phyloP scores from a whole-genome alignment of 805 yeast species.

The Barnettozyma californica region DNA sequence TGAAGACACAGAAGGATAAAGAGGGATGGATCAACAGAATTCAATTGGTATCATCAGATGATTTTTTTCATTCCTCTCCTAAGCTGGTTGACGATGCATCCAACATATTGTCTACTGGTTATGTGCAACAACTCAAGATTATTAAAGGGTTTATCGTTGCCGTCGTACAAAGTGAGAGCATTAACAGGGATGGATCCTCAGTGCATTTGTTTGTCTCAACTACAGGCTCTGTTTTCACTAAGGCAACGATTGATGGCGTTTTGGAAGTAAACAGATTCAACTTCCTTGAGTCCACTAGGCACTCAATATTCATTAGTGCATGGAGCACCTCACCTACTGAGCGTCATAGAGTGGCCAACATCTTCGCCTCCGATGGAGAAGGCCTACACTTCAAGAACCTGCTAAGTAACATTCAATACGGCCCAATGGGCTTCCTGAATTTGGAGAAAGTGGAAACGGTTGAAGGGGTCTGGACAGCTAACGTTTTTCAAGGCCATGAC shows the following conservation, averaged over 20 bases:
- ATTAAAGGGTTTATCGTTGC: constrained; percentile 32
- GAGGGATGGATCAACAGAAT: constrained; percentile 31
- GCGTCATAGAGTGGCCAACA: constrained; percentile 22
- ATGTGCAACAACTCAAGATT: constrained; percentile 28
- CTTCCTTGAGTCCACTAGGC: constrained; percentile 32
- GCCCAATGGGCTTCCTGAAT: constrained; percentile 28
- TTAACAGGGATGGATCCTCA: constrained; percentile 20
- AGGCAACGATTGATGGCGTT: constrained; percentile 28
- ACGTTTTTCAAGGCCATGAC: constrained; percentile 25
- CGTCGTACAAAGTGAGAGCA: constrained; percentile 20
- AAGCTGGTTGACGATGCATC: constrained; percentile 28
- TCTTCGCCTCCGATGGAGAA: constrained; percentile 37
- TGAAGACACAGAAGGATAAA: constrained; percentile 36
- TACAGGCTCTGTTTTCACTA: constrained; percentile 29
- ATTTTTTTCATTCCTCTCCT: constrained; percentile 36
- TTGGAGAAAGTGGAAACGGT: constrained; percentile 40
- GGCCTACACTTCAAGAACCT: constrained; percentile 48
- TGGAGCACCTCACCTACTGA: constrained; percentile 9
- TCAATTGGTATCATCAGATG: constrained; percentile 30
- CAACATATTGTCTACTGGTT: constrained; percentile 25
- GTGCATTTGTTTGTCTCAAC: constrained; percentile 26
- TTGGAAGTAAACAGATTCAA: constrained; percentile 21
- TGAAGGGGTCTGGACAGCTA: constrained; percentile 65
- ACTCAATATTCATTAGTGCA: constrained; percentile 37
- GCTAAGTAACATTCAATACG: constrained; percentile 34